phyloP scores from a whole-genome alignment of 176 grass and related monocot genomes.

The Musa acuminata region DNA sequence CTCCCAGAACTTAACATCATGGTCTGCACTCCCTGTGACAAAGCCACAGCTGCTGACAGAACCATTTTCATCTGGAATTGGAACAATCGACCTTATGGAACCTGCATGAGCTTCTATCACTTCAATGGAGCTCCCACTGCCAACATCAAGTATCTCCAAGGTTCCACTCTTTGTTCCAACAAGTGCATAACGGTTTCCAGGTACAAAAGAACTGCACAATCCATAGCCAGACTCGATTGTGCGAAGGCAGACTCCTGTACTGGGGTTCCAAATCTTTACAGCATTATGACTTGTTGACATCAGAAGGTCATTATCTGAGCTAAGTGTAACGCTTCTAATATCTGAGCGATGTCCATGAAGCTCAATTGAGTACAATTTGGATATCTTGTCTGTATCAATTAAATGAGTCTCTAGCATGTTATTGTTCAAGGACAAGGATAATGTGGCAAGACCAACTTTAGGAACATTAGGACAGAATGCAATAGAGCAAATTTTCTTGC shows the following conservation, averaged over 20 bases:
- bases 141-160: conserved; percentile 93
- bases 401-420: conserved; percentile 79
- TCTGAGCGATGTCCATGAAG: conserved; percentile 79
- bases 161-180: conserved; percentile 75
- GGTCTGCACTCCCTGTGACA: conserved; percentile 75
- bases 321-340: conserved; percentile 75
- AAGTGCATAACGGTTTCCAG: conserved; percentile 76
- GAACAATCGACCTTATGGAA: conserved; percentile 67
- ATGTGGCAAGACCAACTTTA: conserved; percentile 50
- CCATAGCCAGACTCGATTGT: conserved; percentile 95
- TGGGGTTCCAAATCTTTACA: conserved; percentile 96
- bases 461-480: conserved; percentile 58
- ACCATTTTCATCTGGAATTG: conserved; percentile 63
- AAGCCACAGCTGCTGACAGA: conserved; percentile 52
- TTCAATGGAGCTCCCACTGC: conserved; percentile 63
- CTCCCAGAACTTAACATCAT: conserved; percentile 96
- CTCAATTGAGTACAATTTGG: conserved; percentile 77
- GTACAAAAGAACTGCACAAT: conserved; percentile 70
- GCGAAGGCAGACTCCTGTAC: conserved; percentile 68
- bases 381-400: conserved; percentile 48
- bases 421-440: conserved; percentile 80
- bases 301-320: conserved; percentile 66
- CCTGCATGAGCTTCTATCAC: conserved; percentile 79
- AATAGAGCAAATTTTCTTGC: conserved; percentile 85
- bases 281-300: conserved; percentile 93